These are phyloP conservation scores for Blastocystis sp. DNA, from an alignment of 352 stramenopile genomes.

Conservation along the genomic window DNA sequence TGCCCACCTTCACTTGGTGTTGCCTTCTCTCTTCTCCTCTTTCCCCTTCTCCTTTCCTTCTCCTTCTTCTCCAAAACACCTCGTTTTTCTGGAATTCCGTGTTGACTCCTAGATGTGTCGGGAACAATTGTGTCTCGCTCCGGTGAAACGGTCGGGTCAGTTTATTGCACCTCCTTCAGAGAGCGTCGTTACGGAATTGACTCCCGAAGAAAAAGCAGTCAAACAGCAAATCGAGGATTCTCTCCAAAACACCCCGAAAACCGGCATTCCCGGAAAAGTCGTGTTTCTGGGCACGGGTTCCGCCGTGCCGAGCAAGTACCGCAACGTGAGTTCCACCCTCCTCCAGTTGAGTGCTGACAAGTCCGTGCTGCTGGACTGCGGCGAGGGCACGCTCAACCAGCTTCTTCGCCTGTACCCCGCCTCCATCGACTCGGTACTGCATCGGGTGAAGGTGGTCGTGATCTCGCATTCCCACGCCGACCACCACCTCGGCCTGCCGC, in stretches of 20 bases:
- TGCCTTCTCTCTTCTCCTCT: background rate
- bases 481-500: conserved; percentile 48
- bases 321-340: conserved; percentile 50
- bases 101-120: background rate
- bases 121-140: background rate
- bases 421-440: background rate
- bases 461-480: conserved; percentile 68
- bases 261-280: conserved; percentile 15
- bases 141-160: background rate
- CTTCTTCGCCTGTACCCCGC: conserved; percentile 21
- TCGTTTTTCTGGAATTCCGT: background rate
- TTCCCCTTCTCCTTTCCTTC: background rate
- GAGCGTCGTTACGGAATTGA: background rate
- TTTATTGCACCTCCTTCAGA: background rate
- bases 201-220: background rate
- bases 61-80: background rate
- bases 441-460: background rate
- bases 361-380: conserved; percentile 58
- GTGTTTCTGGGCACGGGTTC: conserved; percentile 69
- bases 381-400: conserved; percentile 54
- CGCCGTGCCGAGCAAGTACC: conserved; percentile 38
- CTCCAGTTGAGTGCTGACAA: background rate
- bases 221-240: background rate
- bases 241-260: background rate
- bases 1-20: background rate